Percentiles rank a stretch among this genome's conserved stretches.
Conservation (phyloP, 768 basidiomycete genomes). For the Suillus bovinus region DNA sequence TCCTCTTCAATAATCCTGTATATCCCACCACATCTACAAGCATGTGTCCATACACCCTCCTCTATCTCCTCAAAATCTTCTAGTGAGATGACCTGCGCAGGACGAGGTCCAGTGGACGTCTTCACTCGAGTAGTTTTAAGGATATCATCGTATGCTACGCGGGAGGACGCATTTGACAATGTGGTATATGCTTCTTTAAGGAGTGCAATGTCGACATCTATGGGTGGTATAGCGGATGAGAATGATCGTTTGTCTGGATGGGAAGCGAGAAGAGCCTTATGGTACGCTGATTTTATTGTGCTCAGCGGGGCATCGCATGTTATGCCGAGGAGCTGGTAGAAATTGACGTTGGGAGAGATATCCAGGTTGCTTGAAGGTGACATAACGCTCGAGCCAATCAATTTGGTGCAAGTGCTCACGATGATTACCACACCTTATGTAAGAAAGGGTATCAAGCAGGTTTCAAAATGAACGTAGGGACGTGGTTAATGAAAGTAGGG, state of each 20-base stretch:
- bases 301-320: conserved; percentile 45
- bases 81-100: conserved; percentile 77
- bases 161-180: conserved; percentile 50
- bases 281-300: conserved; percentile 74
- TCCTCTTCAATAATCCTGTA: conserved; percentile 59
- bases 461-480: background rate
- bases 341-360: conserved; percentile 37
- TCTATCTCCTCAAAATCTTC: conserved; percentile 60
- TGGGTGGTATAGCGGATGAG: conserved; percentile 25
- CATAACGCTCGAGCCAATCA: background rate
- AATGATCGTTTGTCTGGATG: conserved; percentile 63
- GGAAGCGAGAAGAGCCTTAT: conserved; percentile 56
- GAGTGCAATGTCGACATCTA: conserved; percentile 47
- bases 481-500: background rate
- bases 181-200: conserved; percentile 70
- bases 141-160: conserved; percentile 51
- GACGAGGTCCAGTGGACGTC: conserved; percentile 47
- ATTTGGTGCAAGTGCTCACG: background rate
- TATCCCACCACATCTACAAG: conserved; percentile 72
- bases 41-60: conserved; percentile 51
- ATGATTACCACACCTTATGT: background rate
- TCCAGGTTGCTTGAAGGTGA: conserved; percentile 17
- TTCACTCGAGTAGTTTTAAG: conserved; percentile 14
- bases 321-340: conserved; percentile 61
- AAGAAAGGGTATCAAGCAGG: background rate